Evolutionary conservation across 2,329 filamentous ascomycete genomes (phyloP).

Genomic region (Neoarthrinium moseri): DNA sequence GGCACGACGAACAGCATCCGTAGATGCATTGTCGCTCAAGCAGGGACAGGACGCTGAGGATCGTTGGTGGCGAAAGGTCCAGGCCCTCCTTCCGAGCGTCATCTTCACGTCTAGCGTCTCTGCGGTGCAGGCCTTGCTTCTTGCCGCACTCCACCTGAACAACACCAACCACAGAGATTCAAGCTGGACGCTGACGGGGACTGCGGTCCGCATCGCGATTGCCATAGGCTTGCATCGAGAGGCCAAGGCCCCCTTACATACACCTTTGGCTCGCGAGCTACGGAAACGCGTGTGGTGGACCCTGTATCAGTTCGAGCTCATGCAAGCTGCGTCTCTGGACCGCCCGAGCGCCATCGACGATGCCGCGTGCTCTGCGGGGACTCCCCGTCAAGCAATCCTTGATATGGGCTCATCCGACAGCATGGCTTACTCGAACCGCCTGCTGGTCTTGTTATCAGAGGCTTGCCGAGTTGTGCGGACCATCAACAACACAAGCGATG

Average conservation of each 20-base stretch:
- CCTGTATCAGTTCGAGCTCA: constrained; percentile 32
- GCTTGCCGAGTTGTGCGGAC: constrained; percentile 35
- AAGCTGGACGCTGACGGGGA: constrained; percentile 40
- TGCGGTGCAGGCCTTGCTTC: constrained; percentile 39
- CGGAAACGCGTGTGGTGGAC: constrained; percentile 32
- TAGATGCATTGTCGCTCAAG: constrained; percentile 30
- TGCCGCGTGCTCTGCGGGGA: constrained; percentile 28
- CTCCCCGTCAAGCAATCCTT: constrained; percentile 33
- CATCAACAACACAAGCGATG: constrained; percentile 7
- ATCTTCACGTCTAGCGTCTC: constrained; percentile 39
- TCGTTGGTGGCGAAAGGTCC: constrained; percentile 39
- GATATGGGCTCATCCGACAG: constrained; percentile 34
- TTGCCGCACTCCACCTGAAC: constrained; percentile 41
- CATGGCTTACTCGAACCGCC: constrained; percentile 33
- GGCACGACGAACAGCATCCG: constrained; percentile 29
- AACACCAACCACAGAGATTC: constrained; percentile 41
- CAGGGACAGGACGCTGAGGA: constrained; percentile 25
- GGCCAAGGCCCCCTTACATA: constrained; percentile 30
- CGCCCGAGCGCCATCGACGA: constrained; percentile 41
- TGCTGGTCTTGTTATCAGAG: constrained; percentile 33
- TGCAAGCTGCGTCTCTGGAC: constrained; percentile 41
- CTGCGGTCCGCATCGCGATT: constrained; percentile 39
- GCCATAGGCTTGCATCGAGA: constrained; percentile 43
- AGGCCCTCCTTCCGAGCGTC: constrained; percentile 37
- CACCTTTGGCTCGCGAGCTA: constrained; percentile 29